Evolutionary conservation across 495 filamentous ascomycete genomes (phyloP).

Genomic region (Penicillium taxi): DNA sequence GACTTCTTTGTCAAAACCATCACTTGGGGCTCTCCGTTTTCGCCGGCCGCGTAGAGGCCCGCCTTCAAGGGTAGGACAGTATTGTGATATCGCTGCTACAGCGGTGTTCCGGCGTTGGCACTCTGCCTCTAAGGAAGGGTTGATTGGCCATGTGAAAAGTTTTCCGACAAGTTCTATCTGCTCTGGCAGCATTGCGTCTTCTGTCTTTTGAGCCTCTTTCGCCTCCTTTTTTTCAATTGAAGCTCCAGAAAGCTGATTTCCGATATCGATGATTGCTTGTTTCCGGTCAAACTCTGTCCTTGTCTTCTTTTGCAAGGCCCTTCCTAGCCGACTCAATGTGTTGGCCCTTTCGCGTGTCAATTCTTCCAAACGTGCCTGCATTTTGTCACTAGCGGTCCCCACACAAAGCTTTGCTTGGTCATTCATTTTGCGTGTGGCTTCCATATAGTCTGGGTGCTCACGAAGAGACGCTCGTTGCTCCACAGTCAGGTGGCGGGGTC

Average conservation of each 20-base stretch:
- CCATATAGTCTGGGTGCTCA: constrained; percentile 12
- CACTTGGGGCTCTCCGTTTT: too few relatives aligned
- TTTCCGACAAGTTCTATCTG: too few relatives aligned
- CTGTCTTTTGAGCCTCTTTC: too few relatives aligned
- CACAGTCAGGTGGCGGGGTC: constrained; percentile 22
- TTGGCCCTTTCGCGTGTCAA: constrained; percentile 11
- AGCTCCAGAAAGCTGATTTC: constrained; percentile 15
- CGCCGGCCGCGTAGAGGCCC: too few relatives aligned
- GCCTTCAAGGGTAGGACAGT: too few relatives aligned
- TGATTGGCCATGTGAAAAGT: too few relatives aligned
- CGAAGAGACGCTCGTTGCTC: constrained; percentile 22
- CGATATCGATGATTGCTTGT: constrained; percentile 18
- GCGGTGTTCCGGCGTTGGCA: too few relatives aligned
- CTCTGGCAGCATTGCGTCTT: too few relatives aligned
- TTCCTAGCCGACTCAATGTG: constrained; percentile 12
- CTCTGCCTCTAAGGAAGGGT: too few relatives aligned
- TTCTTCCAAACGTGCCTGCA: constrained; percentile 5
- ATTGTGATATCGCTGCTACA: too few relatives aligned
- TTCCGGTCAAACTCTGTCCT: constrained; percentile 10
- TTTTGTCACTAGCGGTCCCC: constrained; percentile 3
- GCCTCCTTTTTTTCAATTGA: too few relatives aligned
- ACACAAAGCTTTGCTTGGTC: constrained; percentile 6
- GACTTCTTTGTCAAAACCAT: too few relatives aligned
- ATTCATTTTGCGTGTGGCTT: constrained; percentile 1
- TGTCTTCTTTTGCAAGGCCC: constrained; percentile 5